Conservation (phyloP, 306 rosid genomes). For the apple (Malus domestica) region DNA sequence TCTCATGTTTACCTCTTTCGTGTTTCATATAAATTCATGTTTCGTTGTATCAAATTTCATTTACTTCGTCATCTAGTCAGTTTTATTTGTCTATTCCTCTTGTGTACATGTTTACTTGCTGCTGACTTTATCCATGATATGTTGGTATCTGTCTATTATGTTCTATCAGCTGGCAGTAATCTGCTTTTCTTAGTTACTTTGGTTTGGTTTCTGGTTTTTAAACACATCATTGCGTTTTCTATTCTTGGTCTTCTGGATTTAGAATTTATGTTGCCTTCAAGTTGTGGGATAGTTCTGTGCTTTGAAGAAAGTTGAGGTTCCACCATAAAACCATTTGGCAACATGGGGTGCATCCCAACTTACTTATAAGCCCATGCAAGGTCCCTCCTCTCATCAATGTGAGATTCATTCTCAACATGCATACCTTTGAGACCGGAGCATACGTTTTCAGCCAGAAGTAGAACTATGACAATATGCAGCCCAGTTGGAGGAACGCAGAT, state of each 20-base stretch:
- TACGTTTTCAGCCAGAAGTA: background rate
- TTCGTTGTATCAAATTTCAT: background rate
- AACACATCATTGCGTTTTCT: background rate
- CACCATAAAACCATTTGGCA: no score
- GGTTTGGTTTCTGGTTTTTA: background rate
- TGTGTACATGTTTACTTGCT: background rate
- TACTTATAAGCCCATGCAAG: no score
- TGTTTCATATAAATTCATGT: background rate
- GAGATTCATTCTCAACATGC: background rate
- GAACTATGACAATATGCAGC: background rate
- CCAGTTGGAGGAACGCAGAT: background rate
- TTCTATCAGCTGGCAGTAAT: background rate
- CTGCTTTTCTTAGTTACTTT: background rate
- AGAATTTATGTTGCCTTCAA: background rate
- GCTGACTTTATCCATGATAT: background rate
- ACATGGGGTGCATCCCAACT: no score
- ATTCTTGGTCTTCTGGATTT: background rate
- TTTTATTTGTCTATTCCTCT: background rate
- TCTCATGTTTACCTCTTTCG: background rate
- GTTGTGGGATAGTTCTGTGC: background rate
- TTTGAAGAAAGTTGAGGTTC: no score
- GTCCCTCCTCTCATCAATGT: no score
- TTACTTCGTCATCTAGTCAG: background rate
- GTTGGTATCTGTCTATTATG: background rate
- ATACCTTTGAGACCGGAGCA: background rate